Conservation (phyloP, 805 yeast species). For the Cyberlindnera nakhonratchasimensis region DNA sequence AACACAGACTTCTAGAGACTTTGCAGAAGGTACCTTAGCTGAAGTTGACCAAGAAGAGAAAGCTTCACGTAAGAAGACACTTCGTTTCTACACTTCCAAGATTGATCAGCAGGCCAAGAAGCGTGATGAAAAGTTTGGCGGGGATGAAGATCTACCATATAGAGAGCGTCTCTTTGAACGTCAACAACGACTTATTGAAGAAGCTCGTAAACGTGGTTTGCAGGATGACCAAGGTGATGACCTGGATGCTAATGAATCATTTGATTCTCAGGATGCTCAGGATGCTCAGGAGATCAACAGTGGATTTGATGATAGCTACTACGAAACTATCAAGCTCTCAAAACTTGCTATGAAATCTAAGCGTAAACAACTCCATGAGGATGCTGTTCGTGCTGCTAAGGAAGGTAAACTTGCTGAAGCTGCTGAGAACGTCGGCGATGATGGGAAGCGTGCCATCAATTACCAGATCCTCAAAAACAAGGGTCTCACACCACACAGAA, state of each 20-base stretch:
- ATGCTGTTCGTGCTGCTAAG: slow-evolving; percentile 74
- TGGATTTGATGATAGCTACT: slow-evolving; percentile 54
- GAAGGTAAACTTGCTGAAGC: slow-evolving; percentile 80
- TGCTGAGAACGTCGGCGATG: slow-evolving; percentile 57
- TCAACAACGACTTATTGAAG: slow-evolving; percentile 81
- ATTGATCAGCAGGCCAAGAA: slow-evolving; percentile 80
- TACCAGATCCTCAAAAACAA: slow-evolving; percentile 94
- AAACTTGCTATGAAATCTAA: slow-evolving; percentile 47
- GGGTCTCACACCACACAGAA: slow-evolving; percentile 90
- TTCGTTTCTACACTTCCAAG: slow-evolving; percentile 95
- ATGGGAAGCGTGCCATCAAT: slow-evolving; percentile 92
- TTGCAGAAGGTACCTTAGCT: slow-evolving; percentile 67
- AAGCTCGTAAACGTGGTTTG: slow-evolving; percentile 81
- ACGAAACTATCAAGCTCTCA: slow-evolving; percentile 47
- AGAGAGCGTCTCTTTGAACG: slow-evolving; percentile 87
- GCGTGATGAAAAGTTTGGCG: slow-evolving; percentile 56
- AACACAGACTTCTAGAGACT: slow-evolving; percentile 44
- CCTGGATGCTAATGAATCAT: slow-evolving; percentile 46
- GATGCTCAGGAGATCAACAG: slow-evolving; percentile 40
- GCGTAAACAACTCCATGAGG: slow-evolving; percentile 61
- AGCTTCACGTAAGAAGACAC: slow-evolving; percentile 68
- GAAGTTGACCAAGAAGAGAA: slow-evolving; percentile 87
- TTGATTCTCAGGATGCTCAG: slow-evolving; percentile 45
- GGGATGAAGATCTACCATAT: slow-evolving; percentile 91
- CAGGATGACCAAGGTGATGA: slow-evolving; percentile 53